Conservation (phyloP, 2,329 filamentous ascomycete species). For the Apiospora rasikravindrae region DNA sequence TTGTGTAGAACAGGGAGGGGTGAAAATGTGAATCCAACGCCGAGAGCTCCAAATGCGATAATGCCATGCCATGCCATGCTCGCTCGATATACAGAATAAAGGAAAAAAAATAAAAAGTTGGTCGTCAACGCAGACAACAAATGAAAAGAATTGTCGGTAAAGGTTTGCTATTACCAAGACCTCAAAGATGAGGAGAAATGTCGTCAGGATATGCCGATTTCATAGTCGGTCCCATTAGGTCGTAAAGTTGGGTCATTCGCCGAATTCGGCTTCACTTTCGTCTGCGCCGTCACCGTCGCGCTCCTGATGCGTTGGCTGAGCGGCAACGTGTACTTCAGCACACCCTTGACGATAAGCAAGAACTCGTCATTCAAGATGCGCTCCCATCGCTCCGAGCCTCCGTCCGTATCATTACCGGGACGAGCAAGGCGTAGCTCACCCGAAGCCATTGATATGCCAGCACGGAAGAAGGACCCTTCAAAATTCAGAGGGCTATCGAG, state of each 20-base stretch:
- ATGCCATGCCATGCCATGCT: conserved; percentile 34
- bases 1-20: neutral
- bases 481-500: conserved; percentile 91
- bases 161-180: neutral
- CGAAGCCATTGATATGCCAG: conserved; percentile 71
- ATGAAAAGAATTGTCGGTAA: neutral
- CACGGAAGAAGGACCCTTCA: conserved; percentile 86
- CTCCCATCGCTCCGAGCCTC: conserved; percentile 87
- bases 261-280: conserved; percentile 65
- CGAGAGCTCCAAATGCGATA: conserved; percentile 37
- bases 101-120: conserved; percentile 2
- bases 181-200: conserved; percentile 10
- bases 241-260: conserved; percentile 56
- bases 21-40: conserved; percentile 36
- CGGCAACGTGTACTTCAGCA: conserved; percentile 79
- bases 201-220: conserved; percentile 28
- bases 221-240: conserved; percentile 45
- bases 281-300: conserved; percentile 64
- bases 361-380: conserved; percentile 90
- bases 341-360: conserved; percentile 88
- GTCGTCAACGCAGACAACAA: conserved; percentile 9
- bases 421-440: conserved; percentile 82
- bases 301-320: conserved; percentile 65
- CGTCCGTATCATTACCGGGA: conserved; percentile 88
- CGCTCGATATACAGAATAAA: conserved; percentile 44